Percentiles rank a stretch among this genome's conserved stretches.
These are phyloP conservation scores for Penicillium crystallinum DNA, from an alignment of 495 filamentous ascomycete species.

Conservation along the genomic window DNA sequence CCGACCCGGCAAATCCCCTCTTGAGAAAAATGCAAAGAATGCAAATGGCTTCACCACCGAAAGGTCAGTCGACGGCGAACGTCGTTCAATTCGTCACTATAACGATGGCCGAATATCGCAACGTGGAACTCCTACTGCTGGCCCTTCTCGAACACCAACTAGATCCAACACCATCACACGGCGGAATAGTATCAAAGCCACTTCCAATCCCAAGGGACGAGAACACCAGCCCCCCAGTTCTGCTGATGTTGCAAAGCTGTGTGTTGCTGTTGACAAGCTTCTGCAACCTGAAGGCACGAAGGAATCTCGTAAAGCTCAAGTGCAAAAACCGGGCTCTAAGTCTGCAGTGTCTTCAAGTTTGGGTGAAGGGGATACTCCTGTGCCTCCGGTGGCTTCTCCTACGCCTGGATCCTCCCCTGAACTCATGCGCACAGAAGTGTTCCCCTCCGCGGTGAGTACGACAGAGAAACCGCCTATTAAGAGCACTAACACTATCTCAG, in stretches of 20 bases:
- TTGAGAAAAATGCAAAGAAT: too few species aligned
- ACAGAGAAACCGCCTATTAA: not conserved
- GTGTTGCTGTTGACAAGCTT: not conserved
- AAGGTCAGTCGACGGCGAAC: not conserved
- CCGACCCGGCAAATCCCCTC: not conserved
- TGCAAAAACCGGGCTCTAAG: not conserved
- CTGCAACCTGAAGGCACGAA: not conserved
- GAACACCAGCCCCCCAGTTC: not conserved
- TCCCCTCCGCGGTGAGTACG: not conserved
- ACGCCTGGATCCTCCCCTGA: not conserved
- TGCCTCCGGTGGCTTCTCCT: not conserved
- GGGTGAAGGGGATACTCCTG: not conserved
- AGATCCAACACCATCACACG: not conserved
- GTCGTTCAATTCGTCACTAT: not conserved
- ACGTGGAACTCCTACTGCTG: not conserved
- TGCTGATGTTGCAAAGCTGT: not conserved
- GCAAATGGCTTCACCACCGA: not conserved
- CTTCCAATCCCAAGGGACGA: too few species aligned
- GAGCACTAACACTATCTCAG: not conserved
- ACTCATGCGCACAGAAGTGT: not conserved
- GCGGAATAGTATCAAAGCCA: not conserved
- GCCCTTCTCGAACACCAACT: not conserved
- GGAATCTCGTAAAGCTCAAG: not conserved
- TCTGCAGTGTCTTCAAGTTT: not conserved
- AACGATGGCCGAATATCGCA: not conserved